Percentiles rank a stretch among this genome's conserved stretches.
Evolutionary conservation across 306 rosid species (phyloP).

Genomic region (Senna siamea): DNA sequence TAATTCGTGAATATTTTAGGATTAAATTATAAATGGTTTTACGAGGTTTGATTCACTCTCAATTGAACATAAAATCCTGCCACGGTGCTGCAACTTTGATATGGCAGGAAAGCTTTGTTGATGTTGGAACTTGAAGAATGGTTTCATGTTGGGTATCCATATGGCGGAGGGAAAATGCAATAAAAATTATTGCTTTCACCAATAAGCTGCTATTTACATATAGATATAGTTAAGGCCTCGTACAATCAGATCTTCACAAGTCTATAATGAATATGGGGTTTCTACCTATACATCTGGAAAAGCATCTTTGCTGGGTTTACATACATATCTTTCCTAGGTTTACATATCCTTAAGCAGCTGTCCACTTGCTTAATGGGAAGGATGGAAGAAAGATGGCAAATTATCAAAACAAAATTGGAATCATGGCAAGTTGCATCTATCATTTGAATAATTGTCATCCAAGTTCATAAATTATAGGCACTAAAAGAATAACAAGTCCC

Average conservation of each 20-base stretch:
- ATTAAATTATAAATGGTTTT: neutral
- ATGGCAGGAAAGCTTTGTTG: neutral
- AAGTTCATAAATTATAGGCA: slow-evolving; percentile 52
- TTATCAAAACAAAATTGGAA: slow-evolving; percentile 9
- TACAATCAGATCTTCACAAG: neutral
- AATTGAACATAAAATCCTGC: neutral
- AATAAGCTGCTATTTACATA: neutral
- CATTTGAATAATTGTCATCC: slow-evolving; percentile 53
- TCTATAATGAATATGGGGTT: neutral
- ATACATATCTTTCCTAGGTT: no score
- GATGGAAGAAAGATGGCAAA: slow-evolving; percentile 2
- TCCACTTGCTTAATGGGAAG: slow-evolving; percentile 1
- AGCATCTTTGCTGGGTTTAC: no score
- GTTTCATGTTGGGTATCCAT: neutral
- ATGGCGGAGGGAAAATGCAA: no score
- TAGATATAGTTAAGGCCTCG: neutral
- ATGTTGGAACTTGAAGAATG: neutral
- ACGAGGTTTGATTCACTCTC: neutral
- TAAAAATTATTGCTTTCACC: no score
- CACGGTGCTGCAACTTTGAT: neutral
- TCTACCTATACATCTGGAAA: neutral
- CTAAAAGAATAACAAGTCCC: slow-evolving; percentile 71
- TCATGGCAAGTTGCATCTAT: slow-evolving; percentile 42
- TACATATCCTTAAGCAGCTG: neutral
- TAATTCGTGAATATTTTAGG: neutral